Evolutionary conservation across 352 stramenopile genomes (phyloP), one percentile per base, ranked within the genome.

Genomic region (Phytophthora macrochlamydospora): DNA sequence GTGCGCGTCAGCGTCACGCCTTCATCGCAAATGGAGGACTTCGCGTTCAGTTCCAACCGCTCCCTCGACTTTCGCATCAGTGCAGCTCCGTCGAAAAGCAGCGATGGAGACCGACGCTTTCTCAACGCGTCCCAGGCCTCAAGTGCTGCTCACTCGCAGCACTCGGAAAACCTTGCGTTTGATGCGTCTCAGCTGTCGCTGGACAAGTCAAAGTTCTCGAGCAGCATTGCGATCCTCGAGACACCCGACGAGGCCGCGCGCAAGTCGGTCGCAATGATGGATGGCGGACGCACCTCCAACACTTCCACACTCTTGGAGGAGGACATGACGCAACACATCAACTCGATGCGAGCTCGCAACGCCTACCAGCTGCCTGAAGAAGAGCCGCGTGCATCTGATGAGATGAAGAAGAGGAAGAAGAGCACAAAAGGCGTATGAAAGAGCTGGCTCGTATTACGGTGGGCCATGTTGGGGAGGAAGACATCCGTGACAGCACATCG

Each of bases 401-500:
- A 83, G 28, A 64, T 91, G 57, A 69, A 66, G 18, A 73, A 71
- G 55, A 71, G 82, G 69, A 84, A 58, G 74, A 79, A 51, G 76
- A 89, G 53, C 82, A 91, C 54, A 62, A 58, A 18, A 74, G 63
- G n/a, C 78, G 82, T 24, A 91, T 91, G 82, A 76, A 72, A 8
- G 79, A 91, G 58, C 72, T 91, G n/a, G 84, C 83, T n/a, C 65
- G 79, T 18, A 28, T 76, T 31, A 54, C 63, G 9, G 69, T 49
- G 13, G 72, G 72, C 18, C 68, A 76, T 38, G 75, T 77, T 32
- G 69, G 69, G 8, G 50, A 81, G 43, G 69, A 83, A 51, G 73
- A 79, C 53, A 73, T 70, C 13, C 79, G 79, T 18, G 70, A 78
- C 24, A 76, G 80, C 3, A 67, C 82, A 18, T 89, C 78, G 1